Evolutionary conservation across 192 early-diverging fungal species (phyloP), one percentile per base, ranked within the genome.

Genomic region (Linnemannia exigua): DNA sequence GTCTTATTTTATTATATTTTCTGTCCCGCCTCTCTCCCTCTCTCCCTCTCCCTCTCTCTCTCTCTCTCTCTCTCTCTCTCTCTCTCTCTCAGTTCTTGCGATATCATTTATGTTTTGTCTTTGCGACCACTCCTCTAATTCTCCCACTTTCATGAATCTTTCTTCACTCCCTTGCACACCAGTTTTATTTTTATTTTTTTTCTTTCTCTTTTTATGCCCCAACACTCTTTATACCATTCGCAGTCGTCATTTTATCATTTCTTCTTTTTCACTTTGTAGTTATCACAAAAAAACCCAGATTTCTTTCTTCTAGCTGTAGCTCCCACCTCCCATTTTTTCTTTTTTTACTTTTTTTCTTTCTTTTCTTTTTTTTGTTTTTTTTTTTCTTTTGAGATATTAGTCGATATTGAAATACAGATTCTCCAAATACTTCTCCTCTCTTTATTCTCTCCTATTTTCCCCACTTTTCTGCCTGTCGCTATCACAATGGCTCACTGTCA

Each of bases 341-440:
- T 31, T 67, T 20, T 46, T 67, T 25, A 17, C 28, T 66, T 67
- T 68, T 68, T 76, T n/a, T 6, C 50, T 20, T 35, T 31, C 50
- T 77, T 69, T 67, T 35, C 35, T 70, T 46, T 22, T 44, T 51
- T 79, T 71, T 79, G 25, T n/a, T 33, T 41, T 61, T 20, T 37
- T 20, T 37, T 74, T 51, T 33, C n/a, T 51, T 74, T 37, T 22
- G 47, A 31, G 31, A 17, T 28, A 14, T 0, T 31, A 31, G 3
- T 63, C 1, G 28, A 31, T 44, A 6, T 9, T n/a, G n/a, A 54
- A 28, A 63, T 31, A 63, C 14, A 28, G 25, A 31, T 63, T 31
- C 31, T 11, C 31, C 58, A 12, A 63, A 22, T 15, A 12, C 1
- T 12, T 25, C 15, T 63, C 14, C 8, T 63, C 8, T 63, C 38